phyloP scores from a whole-genome alignment of 164 flowering plant genomes.

The Piper betle region DNA sequence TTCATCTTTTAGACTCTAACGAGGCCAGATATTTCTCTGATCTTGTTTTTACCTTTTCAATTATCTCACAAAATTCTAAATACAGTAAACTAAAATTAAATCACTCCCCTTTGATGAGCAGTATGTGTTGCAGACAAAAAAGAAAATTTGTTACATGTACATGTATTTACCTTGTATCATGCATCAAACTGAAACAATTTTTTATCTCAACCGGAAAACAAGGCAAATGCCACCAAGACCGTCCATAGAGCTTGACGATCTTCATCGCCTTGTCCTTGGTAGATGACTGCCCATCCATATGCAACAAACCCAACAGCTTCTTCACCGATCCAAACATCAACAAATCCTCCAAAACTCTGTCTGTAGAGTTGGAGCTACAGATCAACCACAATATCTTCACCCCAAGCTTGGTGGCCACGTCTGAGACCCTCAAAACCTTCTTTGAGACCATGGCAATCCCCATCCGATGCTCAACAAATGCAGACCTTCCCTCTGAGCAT shows the following conservation, averaged over 20 bases:
- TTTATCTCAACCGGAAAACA: slow-evolving; percentile 49
- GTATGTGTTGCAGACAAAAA: too few species aligned
- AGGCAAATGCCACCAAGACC: slow-evolving; percentile 36
- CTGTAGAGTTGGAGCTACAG: slow-evolving; percentile 25
- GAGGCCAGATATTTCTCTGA: too few species aligned
- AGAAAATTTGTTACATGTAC: too few species aligned
- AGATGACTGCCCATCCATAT: slow-evolving; percentile 23
- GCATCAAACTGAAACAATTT: slow-evolving; percentile 25
- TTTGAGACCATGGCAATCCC: slow-evolving; percentile 41
- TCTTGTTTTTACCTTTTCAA: too few species aligned
- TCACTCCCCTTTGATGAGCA: too few species aligned
- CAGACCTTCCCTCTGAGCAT: slow-evolving; percentile 57
- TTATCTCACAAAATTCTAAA: too few species aligned
- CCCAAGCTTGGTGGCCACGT: slow-evolving; percentile 25
- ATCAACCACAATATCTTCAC: slow-evolving; percentile 51
- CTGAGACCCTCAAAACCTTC: slow-evolving; percentile 39
- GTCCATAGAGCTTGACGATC: slow-evolving; percentile 47
- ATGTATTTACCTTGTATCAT: slow-evolving; percentile 10
- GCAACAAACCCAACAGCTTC: slow-evolving; percentile 42
- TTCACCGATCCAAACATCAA: slow-evolving; percentile 41
- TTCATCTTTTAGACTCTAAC: too few species aligned
- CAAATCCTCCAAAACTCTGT: slow-evolving; percentile 51
- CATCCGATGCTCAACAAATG: slow-evolving; percentile 44
- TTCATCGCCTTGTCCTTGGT: slow-evolving; percentile 40
- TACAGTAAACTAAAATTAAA: too few species aligned